Evolutionary conservation across 805 yeast species (phyloP).

Genomic region (Saccharomycopsis fodiens): DNA sequence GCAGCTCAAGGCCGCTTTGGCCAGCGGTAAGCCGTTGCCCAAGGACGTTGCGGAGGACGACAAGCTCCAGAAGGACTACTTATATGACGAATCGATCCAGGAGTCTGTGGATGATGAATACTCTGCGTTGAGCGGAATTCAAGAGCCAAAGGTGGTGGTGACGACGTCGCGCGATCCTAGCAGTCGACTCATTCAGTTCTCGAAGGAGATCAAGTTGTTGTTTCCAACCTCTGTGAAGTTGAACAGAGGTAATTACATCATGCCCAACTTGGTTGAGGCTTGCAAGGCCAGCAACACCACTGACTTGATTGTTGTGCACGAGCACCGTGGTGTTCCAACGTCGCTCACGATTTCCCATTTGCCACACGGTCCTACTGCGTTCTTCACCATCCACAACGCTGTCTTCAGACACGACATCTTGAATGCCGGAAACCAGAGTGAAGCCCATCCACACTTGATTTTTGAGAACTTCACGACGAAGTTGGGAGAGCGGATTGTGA

Average conservation of each 20-base stretch:
- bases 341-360: constrained; percentile 88
- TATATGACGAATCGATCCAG: constrained; percentile 76
- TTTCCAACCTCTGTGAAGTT: constrained; percentile 85
- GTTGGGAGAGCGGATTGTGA: constrained; percentile 75
- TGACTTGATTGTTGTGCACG: constrained; percentile 82
- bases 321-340: constrained; percentile 97
- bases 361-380: constrained; percentile 97
- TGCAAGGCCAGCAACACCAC: constrained; percentile 76
- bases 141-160: constrained; percentile 84
- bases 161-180: constrained; percentile 93
- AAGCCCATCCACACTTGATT: constrained; percentile 87
- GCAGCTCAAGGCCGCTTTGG: constrained; percentile 78
- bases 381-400: constrained; percentile 90
- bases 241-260: constrained; percentile 87
- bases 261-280: constrained; percentile 77
- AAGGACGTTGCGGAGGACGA: constrained; percentile 87
- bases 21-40: constrained; percentile 83
- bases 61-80: constrained; percentile 68
- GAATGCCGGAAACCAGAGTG: constrained; percentile 80
- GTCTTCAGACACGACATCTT: constrained; percentile 87
- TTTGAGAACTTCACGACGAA: constrained; percentile 82
- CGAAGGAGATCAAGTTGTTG: constrained; percentile 83
- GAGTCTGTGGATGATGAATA: constrained; percentile 75
- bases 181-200: constrained; percentile 77
- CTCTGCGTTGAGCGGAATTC: constrained; percentile 74